Percentiles rank a stretch among this genome's conserved stretches.
Evolutionary conservation across 345 rosid genomes (phyloP).

Genomic region (Salix udensis): DNA sequence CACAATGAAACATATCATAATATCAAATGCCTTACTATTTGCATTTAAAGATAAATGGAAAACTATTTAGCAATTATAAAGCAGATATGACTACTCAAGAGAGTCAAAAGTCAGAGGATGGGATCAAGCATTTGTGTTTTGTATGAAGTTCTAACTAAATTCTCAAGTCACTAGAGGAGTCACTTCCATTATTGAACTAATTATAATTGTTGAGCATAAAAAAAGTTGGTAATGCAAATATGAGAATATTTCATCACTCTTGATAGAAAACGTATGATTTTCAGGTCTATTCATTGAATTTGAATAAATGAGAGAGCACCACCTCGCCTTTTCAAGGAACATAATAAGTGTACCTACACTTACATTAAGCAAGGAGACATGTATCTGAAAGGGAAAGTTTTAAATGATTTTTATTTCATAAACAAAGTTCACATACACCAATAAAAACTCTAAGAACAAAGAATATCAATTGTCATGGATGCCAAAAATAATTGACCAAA

Average conservation of each 20-base stretch:
- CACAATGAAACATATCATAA: conserved; percentile 29
- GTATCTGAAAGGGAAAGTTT: background rate
- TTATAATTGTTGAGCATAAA: background rate
- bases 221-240: background rate
- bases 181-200: background rate
- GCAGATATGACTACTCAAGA: background rate
- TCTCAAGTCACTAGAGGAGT: background rate
- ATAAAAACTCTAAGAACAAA: background rate
- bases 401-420: too few relatives aligned
- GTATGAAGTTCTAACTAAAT: background rate
- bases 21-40: background rate
- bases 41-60: background rate
- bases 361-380: too few relatives aligned
- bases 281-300: background rate
- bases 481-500: background rate
- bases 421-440: background rate
- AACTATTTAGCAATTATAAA: background rate
- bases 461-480: background rate
- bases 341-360: too few relatives aligned
- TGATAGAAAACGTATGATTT: background rate
- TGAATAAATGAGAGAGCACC: background rate
- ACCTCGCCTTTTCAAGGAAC: background rate
- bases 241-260: background rate
- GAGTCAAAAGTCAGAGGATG: background rate
- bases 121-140: background rate